Conservation (phyloP, 169 alveolate species). For the Prorocentrum cordatum region DNA sequence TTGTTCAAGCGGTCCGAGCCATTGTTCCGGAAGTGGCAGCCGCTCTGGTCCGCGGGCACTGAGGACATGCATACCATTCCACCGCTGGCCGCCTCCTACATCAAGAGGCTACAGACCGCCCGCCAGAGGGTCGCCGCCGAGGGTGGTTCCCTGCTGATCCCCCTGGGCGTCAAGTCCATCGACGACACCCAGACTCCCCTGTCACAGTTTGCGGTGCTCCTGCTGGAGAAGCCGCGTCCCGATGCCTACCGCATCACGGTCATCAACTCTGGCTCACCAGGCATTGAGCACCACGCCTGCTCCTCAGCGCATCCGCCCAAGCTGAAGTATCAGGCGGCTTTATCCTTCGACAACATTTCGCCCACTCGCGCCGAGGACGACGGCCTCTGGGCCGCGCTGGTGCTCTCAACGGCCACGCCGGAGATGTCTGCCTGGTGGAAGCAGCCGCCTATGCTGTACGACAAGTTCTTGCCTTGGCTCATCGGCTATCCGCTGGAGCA, state of each 20-base stretch:
- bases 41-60: constrained; percentile 45
- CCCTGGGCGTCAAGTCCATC: constrained; percentile 17
- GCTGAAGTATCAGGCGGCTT: constrained; percentile 41
- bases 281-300: constrained; percentile 34
- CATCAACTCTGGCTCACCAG: constrained; percentile 37
- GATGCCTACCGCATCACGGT: constrained; percentile 37
- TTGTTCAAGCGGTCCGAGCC: constrained; percentile 23
- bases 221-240: constrained; percentile 4
- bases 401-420: too few species aligned
- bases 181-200: not conserved
- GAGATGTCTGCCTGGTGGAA: too few species aligned
- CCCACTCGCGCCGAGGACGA: constrained; percentile 34
- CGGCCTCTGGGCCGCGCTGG: constrained; percentile 10
- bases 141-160: not conserved
- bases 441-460: constrained; percentile 29
- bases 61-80: constrained; percentile 27
- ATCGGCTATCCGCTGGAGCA: constrained; percentile 40
- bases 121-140: not conserved
- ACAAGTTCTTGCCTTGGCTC: constrained; percentile 64
- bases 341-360: constrained; percentile 31
- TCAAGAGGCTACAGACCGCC: constrained; percentile 22
- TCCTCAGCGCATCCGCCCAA: constrained; percentile 50
- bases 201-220: constrained; percentile 4
- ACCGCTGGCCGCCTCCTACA: constrained; percentile 27
- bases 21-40: constrained; percentile 42